Evolutionary conservation across 1,284 basidiomycete species (phyloP), one percentile per base, ranked within the genome.

Genomic region (Phlebopus sp.): DNA sequence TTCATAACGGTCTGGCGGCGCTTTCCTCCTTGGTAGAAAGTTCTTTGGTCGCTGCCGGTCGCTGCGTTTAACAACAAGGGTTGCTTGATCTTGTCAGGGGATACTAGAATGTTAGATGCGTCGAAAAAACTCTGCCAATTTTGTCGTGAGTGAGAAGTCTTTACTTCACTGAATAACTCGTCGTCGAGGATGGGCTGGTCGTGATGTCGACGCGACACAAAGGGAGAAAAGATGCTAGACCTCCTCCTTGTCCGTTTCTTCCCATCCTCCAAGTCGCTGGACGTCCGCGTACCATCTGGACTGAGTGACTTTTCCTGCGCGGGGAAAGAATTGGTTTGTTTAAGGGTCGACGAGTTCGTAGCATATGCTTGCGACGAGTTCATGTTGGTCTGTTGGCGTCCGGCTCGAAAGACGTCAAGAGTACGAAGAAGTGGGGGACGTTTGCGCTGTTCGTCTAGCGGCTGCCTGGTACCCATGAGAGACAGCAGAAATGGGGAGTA

Each of bases 1-100:
- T 50, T 67, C 55, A 59, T 52, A 46, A 55, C 53, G 25, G 17
- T 51, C 27, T 60, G 47, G 30, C 55, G 64, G 23, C 48, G 66
- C 46, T 63, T 63, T 0, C 64, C 62, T 8, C 62, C 62, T 23
- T 42, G 52, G 44, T 68, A 63, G 50, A 63, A 63, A 37, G 14
- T 62, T 29, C 51, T 55, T 40, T 61, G 64, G 27, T 63, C 58
- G 11, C 13, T 31, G 13, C 49, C 59, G 7, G n/a, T 36, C 29
- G 36, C 34, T 13, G 38, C 37, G 35, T 36, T 27, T 3, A 36
- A 2, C 35, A 36, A 2, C 13, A 36, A 19, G 18, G 18, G 18
- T 6, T 17, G 6, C 35, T 2, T 35, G 6, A 51, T 53, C 8
- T 57, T 54, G 36, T 48, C 43, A 25, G 45, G 61, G 32, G 61